Conservation (phyloP, 305 asterid species). For the Solanum chacoense region DNA sequence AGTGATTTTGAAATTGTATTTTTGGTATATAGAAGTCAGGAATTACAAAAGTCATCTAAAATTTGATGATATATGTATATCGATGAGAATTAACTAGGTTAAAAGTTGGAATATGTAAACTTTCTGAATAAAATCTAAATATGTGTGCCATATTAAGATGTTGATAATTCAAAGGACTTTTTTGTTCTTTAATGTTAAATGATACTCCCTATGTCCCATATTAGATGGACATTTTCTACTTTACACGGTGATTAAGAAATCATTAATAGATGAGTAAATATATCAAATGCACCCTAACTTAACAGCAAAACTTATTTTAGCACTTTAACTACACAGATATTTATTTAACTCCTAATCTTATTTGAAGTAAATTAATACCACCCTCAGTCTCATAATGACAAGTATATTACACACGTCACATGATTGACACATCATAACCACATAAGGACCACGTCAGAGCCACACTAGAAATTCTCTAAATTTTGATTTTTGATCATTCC, state of each 20-base stretch:
- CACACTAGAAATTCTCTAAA: neutral
- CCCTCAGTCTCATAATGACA: neutral
- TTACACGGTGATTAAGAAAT: too few relatives aligned
- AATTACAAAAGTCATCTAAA: neutral
- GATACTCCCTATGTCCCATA: neutral
- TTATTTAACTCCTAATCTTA: neutral
- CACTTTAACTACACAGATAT: neutral
- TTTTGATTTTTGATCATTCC: too few relatives aligned
- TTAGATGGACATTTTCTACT: neutral
- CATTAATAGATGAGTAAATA: neutral
- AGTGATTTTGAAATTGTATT: neutral
- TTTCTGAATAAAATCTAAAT: neutral
- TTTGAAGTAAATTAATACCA: neutral
- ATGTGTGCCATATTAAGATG: neutral
- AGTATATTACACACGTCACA: neutral
- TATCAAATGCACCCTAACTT: neutral
- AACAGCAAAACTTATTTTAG: neutral
- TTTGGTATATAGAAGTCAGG: neutral
- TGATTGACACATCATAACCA: neutral
- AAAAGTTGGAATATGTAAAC: neutral
- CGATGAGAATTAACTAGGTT: neutral
- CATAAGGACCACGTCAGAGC: neutral
- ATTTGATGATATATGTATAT: neutral
- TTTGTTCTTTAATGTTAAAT: neutral
- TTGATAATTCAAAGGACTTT: neutral